These are phyloP conservation scores for Macadamia integrifolia DNA, from an alignment of 164 flowering plant genomes.

Conservation along the genomic window DNA sequence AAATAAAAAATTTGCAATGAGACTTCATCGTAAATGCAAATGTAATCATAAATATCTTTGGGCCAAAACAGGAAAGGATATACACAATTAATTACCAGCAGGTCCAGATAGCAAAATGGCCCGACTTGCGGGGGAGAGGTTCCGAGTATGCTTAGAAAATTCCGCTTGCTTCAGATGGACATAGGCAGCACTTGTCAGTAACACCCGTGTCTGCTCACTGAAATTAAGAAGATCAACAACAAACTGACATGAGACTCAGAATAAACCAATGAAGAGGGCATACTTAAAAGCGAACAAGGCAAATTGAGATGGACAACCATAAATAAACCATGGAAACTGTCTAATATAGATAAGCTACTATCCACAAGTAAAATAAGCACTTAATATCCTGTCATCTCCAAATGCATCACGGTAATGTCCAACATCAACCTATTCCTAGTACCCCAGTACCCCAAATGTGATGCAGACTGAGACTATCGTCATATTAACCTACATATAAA, in stretches of 20 bases:
- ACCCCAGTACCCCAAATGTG: too few species aligned
- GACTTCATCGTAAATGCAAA: not conserved
- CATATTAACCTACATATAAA: too few species aligned
- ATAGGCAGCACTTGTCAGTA: constrained; percentile 62
- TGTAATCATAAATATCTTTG: not conserved
- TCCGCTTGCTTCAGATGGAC: constrained; percentile 57
- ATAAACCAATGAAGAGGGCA: not conserved
- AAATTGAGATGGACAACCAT: too few species aligned
- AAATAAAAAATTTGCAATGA: constrained; percentile 8
- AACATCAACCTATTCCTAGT: too few species aligned
- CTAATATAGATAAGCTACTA: too few species aligned
- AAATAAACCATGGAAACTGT: too few species aligned
- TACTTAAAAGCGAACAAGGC: too few species aligned
- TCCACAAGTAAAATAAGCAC: too few species aligned
- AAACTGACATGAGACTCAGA: constrained; percentile 2
- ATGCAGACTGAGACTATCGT: too few species aligned
- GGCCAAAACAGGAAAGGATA: not conserved
- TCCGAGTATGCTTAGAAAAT: constrained; percentile 55
- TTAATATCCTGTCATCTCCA: too few species aligned
- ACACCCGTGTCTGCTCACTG: constrained; percentile 54
- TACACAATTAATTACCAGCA: constrained; percentile 37
- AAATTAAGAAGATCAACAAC: constrained; percentile 10
- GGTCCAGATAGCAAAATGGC: constrained; percentile 69
- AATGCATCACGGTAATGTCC: too few species aligned
- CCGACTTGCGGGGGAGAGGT: constrained; percentile 68